Conservation (phyloP, 345 rosid species). For the Euphorbia lathyris region DNA sequence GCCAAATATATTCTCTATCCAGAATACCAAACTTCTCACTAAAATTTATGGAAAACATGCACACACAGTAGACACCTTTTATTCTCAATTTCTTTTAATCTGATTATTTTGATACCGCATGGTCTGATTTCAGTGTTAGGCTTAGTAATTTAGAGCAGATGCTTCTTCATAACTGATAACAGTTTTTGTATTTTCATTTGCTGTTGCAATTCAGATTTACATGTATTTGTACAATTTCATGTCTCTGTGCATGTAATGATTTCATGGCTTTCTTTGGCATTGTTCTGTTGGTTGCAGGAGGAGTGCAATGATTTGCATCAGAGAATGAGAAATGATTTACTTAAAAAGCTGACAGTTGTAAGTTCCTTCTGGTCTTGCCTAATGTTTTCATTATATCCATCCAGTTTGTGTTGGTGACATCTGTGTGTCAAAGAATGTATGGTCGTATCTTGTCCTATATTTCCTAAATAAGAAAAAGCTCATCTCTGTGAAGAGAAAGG, state of each 20-base stretch:
- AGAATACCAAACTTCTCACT: background rate
- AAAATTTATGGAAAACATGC: background rate
- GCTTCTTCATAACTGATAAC: background rate
- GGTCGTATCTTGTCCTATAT: slow-evolving; percentile 1
- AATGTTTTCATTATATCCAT: background rate
- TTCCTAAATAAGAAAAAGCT: background rate
- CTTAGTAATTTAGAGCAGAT: background rate
- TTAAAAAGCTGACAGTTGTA: slow-evolving; percentile 64
- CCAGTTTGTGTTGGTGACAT: background rate
- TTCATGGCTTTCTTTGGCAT: slow-evolving; percentile 14
- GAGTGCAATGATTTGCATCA: slow-evolving; percentile 70
- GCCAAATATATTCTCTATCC: background rate
- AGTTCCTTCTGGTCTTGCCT: slow-evolving; percentile 28
- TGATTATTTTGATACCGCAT: background rate
- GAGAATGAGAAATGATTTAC: slow-evolving; percentile 51
- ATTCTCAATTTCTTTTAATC: background rate
- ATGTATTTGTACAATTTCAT: background rate
- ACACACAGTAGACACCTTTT: background rate
- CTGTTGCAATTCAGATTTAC: background rate
- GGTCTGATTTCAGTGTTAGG: background rate
- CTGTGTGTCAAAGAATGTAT: background rate
- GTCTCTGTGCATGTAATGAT: background rate
- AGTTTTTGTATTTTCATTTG: background rate
- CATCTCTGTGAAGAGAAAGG: background rate
- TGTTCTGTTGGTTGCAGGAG: slow-evolving; percentile 51